Evolutionary conservation across 495 filamentous ascomycete species (phyloP).

Genomic region (Saxophila tyrrhenica): DNA sequence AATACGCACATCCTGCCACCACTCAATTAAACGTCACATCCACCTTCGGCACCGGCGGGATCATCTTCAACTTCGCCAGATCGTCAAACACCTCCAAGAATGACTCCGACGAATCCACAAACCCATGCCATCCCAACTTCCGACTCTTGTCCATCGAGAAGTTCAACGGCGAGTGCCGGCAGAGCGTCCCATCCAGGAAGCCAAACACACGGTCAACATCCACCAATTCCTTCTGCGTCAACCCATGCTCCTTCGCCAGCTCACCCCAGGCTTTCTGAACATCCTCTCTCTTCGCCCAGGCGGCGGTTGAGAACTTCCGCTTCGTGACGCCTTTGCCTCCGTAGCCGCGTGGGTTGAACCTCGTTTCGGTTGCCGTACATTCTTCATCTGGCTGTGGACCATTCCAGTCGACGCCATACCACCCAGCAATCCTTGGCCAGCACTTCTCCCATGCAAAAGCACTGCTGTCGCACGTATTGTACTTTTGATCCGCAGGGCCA

Average conservation of each 20-base stretch:
- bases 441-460: conserved; percentile 37
- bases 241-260: conserved; percentile 20
- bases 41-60: conserved; percentile 24
- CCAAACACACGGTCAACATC: conserved; percentile 27
- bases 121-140: conserved; percentile 33
- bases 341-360: conserved; percentile 14
- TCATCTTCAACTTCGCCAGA: conserved; percentile 28
- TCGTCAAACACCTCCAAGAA: conserved; percentile 29
- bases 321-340: conserved; percentile 22
- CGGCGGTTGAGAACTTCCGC: conserved; percentile 30
- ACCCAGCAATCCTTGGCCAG: conserved; percentile 37
- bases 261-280: conserved; percentile 37
- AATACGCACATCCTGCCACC: too few relatives aligned
- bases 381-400: conserved; percentile 20
- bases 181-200: conserved; percentile 25
- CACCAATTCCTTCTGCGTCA: conserved; percentile 25
- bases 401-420: conserved; percentile 31
- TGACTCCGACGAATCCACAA: conserved; percentile 32
- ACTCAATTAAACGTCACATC: conserved; percentile 18
- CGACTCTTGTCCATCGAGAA: conserved; percentile 32
- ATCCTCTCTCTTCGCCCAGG: conserved; percentile 37
- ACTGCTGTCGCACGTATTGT: conserved; percentile 36
- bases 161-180: conserved; percentile 13
- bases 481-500: conserved; percentile 15
- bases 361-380: conserved; percentile 16